Conservation (phyloP, 148 eudicot genomes). For the Persicaria tinctoria region DNA sequence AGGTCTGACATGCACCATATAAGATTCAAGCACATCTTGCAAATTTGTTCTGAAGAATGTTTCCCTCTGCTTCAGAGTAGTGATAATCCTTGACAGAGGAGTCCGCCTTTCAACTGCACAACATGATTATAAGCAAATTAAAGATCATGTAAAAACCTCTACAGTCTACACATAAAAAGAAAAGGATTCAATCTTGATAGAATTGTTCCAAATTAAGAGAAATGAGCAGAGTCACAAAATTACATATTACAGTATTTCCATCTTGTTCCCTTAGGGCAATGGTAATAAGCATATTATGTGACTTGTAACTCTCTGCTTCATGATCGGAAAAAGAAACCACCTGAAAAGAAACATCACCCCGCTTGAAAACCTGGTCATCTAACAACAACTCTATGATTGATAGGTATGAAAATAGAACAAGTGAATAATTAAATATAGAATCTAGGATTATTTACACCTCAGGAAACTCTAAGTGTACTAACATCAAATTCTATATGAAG, state of each 20-base stretch:
- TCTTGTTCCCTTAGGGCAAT: constrained; percentile 23
- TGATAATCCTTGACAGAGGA: constrained; percentile 31
- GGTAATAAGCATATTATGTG: constrained; percentile 36
- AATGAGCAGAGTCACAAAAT: neutral
- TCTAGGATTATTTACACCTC: neutral
- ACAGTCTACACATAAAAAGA: constrained; percentile 10
- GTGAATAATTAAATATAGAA: neutral
- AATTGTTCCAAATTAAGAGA: neutral
- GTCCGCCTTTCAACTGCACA: constrained; percentile 28
- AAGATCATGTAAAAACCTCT: constrained; percentile 11
- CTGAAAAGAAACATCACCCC: constrained; percentile 25
- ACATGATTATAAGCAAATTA: constrained; percentile 6
- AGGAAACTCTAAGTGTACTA: neutral
- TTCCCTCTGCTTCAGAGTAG: constrained; percentile 66
- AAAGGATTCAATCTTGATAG: neutral
- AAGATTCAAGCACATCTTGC: constrained; percentile 29
- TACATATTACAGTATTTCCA: constrained; percentile 13
- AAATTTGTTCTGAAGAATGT: constrained; percentile 39
- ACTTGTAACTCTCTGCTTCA: constrained; percentile 28
- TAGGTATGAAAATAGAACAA: neutral
- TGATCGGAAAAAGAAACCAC: constrained; percentile 47
- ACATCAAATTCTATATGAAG: neutral
- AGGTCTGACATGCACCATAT: constrained; percentile 28
- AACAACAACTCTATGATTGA: constrained; percentile 2
- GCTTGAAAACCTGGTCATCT: neutral